Conservation (phyloP, 2,329 filamentous ascomycete species). For the Neofusicoccum cordaticola region DNA sequence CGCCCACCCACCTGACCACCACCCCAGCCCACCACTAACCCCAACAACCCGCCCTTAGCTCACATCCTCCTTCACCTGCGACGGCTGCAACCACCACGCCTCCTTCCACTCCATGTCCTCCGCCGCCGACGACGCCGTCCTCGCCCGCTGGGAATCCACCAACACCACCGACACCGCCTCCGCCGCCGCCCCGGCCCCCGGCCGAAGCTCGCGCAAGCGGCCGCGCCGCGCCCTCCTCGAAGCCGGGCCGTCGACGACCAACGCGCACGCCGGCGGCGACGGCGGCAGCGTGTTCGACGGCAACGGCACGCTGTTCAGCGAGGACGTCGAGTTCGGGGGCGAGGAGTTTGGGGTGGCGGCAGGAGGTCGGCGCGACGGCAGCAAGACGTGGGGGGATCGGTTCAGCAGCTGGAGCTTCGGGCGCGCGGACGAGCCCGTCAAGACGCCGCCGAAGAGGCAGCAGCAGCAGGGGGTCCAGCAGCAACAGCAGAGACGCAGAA, state of each 20-base stretch:
- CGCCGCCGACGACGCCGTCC: constrained; percentile 46
- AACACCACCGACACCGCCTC: neutral
- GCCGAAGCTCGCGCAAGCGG: neutral
- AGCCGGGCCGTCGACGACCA: neutral
- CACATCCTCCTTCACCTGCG: constrained; percentile 53
- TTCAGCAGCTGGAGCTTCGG: constrained; percentile 15
- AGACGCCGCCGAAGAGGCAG: constrained; percentile 16
- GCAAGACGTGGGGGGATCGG: constrained; percentile 15
- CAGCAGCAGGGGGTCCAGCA: neutral
- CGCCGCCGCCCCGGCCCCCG: neutral
- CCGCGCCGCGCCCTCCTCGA: constrained; percentile 7
- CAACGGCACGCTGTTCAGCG: neutral
- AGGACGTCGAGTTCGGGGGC: neutral
- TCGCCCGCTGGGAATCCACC: constrained; percentile 39
- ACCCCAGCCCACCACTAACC: neutral
- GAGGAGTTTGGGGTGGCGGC: neutral
- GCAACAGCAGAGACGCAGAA: neutral
- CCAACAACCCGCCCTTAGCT: constrained; percentile 28
- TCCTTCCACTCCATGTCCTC: constrained; percentile 55
- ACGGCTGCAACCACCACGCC: constrained; percentile 56
- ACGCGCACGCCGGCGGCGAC: neutral
- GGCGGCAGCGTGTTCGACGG: neutral
- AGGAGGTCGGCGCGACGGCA: neutral
- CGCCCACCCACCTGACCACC: neutral
- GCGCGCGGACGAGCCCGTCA: constrained; percentile 11